These are phyloP conservation scores for Drechslerella coelobrocha DNA, from an alignment of 2,329 filamentous ascomycete genomes.

Conservation along the genomic window DNA sequence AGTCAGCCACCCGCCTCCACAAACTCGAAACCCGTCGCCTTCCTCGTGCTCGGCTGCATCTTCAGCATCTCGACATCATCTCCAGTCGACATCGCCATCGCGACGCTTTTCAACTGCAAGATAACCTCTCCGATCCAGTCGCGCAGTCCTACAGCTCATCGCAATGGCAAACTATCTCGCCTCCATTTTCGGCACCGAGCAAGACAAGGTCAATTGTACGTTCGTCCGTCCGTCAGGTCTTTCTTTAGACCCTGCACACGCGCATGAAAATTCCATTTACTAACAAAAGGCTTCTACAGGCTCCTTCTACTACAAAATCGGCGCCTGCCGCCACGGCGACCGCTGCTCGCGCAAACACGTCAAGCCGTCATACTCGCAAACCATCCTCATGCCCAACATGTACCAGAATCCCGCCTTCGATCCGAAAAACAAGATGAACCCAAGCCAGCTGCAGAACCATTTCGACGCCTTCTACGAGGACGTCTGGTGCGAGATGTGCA, in stretches of 20 bases:
- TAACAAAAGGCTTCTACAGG: conserved; percentile 57
- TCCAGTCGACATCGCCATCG: conserved; percentile 25
- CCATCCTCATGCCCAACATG: conserved; percentile 95
- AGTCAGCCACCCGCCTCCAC: conserved; percentile 36
- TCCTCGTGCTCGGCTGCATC: conserved; percentile 20
- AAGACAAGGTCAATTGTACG: conserved; percentile 73
- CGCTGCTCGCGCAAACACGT: conserved; percentile 98
- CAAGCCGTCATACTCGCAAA: conserved; percentile 97
- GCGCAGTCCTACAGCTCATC: conserved; percentile 1
- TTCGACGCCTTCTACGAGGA: conserved; percentile 99
- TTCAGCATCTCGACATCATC: conserved; percentile 56
- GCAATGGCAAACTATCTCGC: conserved; percentile 93
- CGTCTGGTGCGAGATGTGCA: conserved; percentile 99
- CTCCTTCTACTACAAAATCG: conserved; percentile 99
- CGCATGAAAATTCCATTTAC: conserved; percentile 69
- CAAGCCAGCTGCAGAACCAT: conserved; percentile 95
- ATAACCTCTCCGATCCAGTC: conserved; percentile 6
- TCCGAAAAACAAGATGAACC: conserved; percentile 94
- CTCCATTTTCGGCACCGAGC: conserved; percentile 99
- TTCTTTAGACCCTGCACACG: conserved; percentile 34
- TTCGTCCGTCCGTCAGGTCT: conserved; percentile 25
- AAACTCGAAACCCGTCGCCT: conserved; percentile 44
- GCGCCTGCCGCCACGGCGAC: conserved; percentile 96
- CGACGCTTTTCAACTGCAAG: too few species aligned
- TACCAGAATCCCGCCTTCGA: conserved; percentile 99